phyloP scores from a whole-genome alignment of 306 rosid species.

The Cyclanthera cordifolia region DNA sequence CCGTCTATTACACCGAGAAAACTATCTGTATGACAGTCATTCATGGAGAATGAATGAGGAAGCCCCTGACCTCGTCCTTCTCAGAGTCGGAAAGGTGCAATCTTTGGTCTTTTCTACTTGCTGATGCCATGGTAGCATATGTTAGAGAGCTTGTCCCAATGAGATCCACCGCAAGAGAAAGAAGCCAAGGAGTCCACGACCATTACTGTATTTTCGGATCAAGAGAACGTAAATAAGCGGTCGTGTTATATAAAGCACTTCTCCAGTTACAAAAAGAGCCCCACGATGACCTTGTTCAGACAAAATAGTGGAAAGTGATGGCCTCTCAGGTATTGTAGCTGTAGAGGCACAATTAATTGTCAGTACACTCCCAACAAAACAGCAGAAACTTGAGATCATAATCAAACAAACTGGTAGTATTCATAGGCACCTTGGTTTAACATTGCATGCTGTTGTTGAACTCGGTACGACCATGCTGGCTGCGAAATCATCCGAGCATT shows the following conservation, averaged over 20 bases:
- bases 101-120: conserved; percentile 26
- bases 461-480: conserved; percentile 42
- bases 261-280: conserved; percentile 51
- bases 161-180: conserved; percentile 61
- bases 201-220: conserved; percentile 57
- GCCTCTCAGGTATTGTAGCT: conserved; percentile 42
- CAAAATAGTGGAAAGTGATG: conserved; percentile 44
- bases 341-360: conserved; percentile 25
- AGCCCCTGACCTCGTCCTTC: conserved; percentile 64
- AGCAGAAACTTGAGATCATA: background rate
- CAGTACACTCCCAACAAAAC: conserved; percentile 12
- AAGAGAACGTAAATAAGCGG: conserved; percentile 79
- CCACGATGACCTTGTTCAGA: conserved; percentile 63
- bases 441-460: conserved; percentile 52
- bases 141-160: conserved; percentile 50
- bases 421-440: conserved; percentile 37
- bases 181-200: conserved; percentile 91
- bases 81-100: conserved; percentile 49
- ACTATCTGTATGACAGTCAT: background rate
- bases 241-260: conserved; percentile 57
- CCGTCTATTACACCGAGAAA: no score
- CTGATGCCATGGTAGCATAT: conserved; percentile 29
- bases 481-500: conserved; percentile 51
- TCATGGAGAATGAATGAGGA: background rate
- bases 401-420: background rate